phyloP scores from a whole-genome alignment of 2,329 filamentous ascomycete genomes.

The Coniella vitis region DNA sequence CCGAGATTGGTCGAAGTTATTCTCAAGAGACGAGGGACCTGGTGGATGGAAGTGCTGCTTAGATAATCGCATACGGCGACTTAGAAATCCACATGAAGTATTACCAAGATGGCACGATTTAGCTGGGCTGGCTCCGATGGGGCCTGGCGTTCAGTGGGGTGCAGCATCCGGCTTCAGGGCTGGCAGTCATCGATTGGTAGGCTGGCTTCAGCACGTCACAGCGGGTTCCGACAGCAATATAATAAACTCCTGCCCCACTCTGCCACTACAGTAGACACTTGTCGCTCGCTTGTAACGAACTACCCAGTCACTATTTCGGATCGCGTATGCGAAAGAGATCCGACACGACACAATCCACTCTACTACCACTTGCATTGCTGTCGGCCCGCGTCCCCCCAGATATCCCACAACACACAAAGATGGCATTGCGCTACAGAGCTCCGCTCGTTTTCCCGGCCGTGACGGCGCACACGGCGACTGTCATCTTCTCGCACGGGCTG shows the following conservation, averaged over 20 bases:
- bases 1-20: no score
- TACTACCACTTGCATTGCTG: no score
- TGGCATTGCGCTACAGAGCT: slow-evolving; percentile 26
- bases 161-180: not conserved
- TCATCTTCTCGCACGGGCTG: slow-evolving; percentile 90
- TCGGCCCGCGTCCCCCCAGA: not conserved
- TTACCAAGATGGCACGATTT: no score
- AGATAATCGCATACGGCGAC: slow-evolving; percentile 6
- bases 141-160: not conserved
- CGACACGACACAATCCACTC: not conserved
- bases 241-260: no score
- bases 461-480: slow-evolving; percentile 81
- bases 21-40: not conserved
- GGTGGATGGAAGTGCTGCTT: slow-evolving; percentile 1
- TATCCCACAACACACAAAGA: slow-evolving; percentile 3
- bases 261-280: no score
- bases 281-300: not conserved
- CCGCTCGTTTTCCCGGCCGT: slow-evolving; percentile 72
- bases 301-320: no score
- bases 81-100: slow-evolving; percentile 1
- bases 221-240: no score
- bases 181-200: no score
- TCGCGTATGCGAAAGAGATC: not conserved
- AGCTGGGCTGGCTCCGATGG: not conserved
- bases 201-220: no score